A percentile compares a stretch with the other conserved stretches of the same genome.
Evolutionary conservation across 2,329 filamentous ascomycete species (phyloP).

Genomic region (Colletotrichum sp.): DNA sequence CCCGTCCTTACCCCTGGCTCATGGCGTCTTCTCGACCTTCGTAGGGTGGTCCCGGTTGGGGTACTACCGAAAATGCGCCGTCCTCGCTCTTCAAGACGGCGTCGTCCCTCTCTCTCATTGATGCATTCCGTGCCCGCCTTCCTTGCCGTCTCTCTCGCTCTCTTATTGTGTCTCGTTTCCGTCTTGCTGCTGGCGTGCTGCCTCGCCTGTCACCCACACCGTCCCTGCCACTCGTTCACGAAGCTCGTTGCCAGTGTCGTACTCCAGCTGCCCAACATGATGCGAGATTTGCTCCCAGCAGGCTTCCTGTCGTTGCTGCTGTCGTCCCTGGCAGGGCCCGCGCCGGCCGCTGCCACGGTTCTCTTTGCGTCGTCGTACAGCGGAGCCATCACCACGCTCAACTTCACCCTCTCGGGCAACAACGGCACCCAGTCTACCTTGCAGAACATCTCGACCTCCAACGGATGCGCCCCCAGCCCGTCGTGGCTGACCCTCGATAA

Average conservation of each 20-base stretch:
- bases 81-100: conserved; percentile 1
- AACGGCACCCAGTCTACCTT: conserved; percentile 36
- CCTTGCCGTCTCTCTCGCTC: background rate
- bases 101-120: background rate
- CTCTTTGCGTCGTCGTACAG: conserved; percentile 56
- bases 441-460: conserved; percentile 44
- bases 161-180: background rate
- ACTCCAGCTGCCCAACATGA: conserved; percentile 13
- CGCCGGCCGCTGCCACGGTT: conserved; percentile 39
- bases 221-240: background rate
- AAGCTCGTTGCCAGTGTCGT: background rate
- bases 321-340: conserved; percentile 24
- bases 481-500: conserved; percentile 66
- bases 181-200: background rate
- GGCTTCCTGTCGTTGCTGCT: conserved; percentile 15
- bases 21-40: background rate
- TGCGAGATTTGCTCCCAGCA: conserved; percentile 17
- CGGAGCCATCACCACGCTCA: conserved; percentile 53
- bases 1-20: background rate
- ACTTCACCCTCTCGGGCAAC: conserved; percentile 37
- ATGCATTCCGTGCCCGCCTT: background rate
- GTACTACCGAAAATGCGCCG: conserved; percentile 4
- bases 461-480: conserved; percentile 57
- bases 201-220: background rate
- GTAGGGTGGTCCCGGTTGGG: background rate